A percentile compares a stretch with the other conserved stretches of the same genome.
phyloP scores from a whole-genome alignment of 768 basidiomycete species.

The Lactifluus pinguis region DNA sequence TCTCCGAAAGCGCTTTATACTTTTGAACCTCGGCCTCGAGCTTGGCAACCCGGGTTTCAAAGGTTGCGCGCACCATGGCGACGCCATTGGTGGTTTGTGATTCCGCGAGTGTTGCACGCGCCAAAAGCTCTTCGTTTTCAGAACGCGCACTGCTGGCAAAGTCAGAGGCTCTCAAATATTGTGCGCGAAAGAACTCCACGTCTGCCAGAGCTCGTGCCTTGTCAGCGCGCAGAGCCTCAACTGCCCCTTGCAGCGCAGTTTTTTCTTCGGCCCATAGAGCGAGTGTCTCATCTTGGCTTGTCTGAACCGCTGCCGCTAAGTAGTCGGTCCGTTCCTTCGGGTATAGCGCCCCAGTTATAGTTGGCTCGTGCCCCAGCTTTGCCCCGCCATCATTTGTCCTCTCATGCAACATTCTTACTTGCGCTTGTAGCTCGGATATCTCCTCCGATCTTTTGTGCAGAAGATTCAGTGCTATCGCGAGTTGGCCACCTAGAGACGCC shows the following conservation, averaged over 20 bases:
- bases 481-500: constrained; percentile 6
- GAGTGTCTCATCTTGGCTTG: background rate
- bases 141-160: constrained; percentile 11
- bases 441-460: constrained; percentile 17
- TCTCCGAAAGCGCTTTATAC: constrained; percentile 5
- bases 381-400: background rate
- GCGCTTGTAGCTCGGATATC: constrained; percentile 7
- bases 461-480: constrained; percentile 10
- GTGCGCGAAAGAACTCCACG: constrained; percentile 16
- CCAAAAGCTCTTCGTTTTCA: constrained; percentile 17
- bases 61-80: constrained; percentile 16
- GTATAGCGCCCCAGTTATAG: background rate
- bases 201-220: constrained; percentile 10
- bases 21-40: constrained; percentile 15
- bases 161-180: constrained; percentile 15
- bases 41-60: constrained; percentile 12
- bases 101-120: constrained; percentile 18
- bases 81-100: constrained; percentile 17
- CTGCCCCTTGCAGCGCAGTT: background rate
- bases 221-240: background rate
- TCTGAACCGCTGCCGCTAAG: constrained; percentile 1
- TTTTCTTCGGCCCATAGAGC: constrained; percentile 10
- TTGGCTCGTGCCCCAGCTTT: background rate
- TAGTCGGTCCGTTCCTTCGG: background rate
- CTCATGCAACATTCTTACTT: background rate